Base-by-base conservation (phyloP, 352 stramenopile genomes). In the Phytophthora capsici region DNA sequence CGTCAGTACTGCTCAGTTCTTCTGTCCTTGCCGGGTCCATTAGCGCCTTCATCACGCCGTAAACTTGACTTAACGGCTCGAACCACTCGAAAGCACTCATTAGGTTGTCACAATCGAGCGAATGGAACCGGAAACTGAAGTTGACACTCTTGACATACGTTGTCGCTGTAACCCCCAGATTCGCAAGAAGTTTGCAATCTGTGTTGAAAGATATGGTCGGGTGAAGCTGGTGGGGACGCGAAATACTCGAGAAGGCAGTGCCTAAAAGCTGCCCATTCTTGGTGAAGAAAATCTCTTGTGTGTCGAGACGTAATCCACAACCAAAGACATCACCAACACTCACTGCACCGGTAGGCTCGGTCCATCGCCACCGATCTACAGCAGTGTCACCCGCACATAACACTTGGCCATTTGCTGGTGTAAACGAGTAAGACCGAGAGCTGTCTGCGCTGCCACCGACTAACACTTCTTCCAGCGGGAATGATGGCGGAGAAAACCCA, bases 21-120 rank as follows among this genome's bases (percentile, higher is more conserved):
- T 66, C 47, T 0, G 43, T 38, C 9, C 80, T 75, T 8, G 44
- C 55, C 16, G 78, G 77, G n/a, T 90, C 81, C 69, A 93, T 88
- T 1, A 96, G 60, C 2, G 88, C 71, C 54, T 89, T 78, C 85
- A 96, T 95, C 34, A 96, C 87, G 5, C 86, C 81, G 45, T 94
- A 94, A 40, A 94, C 88, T 57, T 96, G 85, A 46, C 80, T 91
- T 10, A 95, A 66, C 48, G 88, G 84, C 28, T 96, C 87, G 54
- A 90, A 96, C 87, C 87, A 95, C 67, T 96, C 86, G 40, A 95
- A 94, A 1, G 78, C 76, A n/a, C 75, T 79, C 87, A 96, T 94
- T 16, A 93, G 53, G 36, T 91, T 92, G 49, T 95, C 86, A 50
- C 83, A 95, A 47, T 95, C 87, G 51, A 93, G 80, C 7, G 85